Conservation (phyloP, 768 basidiomycete species). For the Paxillus involutus region DNA sequence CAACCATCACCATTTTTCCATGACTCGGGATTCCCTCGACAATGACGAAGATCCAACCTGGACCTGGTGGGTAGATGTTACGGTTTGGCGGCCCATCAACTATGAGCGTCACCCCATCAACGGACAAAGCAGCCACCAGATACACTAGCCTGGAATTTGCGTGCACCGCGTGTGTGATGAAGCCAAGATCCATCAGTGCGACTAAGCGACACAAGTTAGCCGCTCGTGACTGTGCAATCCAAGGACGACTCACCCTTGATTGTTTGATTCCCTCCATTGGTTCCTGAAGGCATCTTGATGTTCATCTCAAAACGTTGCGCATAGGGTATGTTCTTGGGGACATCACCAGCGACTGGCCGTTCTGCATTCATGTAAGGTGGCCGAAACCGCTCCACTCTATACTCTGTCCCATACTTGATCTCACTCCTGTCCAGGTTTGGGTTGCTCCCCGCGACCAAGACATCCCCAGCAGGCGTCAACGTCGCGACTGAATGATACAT, state of each 20-base stretch:
- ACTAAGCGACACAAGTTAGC: constrained; percentile 41
- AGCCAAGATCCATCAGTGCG: constrained; percentile 80
- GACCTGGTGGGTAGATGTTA: constrained; percentile 75
- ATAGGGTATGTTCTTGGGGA: constrained; percentile 42
- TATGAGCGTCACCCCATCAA: constrained; percentile 46
- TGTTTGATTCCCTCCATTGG: constrained; percentile 31
- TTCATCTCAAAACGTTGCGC: constrained; percentile 45
- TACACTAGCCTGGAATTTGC: constrained; percentile 77
- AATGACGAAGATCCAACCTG: constrained; percentile 74
- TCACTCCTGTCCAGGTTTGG: constrained; percentile 81
- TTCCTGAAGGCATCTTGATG: constrained; percentile 41
- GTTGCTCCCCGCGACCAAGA: constrained; percentile 84
- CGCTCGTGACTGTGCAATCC: background rate
- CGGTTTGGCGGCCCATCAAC: constrained; percentile 66
- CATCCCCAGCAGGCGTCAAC: constrained; percentile 64
- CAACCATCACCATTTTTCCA: constrained; percentile 65
- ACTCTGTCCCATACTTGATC: constrained; percentile 77
- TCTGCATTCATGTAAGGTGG: constrained; percentile 75
- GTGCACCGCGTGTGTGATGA: constrained; percentile 74
- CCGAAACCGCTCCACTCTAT: constrained; percentile 81
- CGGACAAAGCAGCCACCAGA: constrained; percentile 45
- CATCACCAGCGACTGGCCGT: constrained; percentile 51
- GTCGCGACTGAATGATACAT: constrained; percentile 86
- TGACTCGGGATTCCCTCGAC: constrained; percentile 64
- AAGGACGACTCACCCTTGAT: constrained; percentile 48